Conservation (phyloP, 2,329 filamentous ascomycete species). For the Penicillium olsonii region DNA sequence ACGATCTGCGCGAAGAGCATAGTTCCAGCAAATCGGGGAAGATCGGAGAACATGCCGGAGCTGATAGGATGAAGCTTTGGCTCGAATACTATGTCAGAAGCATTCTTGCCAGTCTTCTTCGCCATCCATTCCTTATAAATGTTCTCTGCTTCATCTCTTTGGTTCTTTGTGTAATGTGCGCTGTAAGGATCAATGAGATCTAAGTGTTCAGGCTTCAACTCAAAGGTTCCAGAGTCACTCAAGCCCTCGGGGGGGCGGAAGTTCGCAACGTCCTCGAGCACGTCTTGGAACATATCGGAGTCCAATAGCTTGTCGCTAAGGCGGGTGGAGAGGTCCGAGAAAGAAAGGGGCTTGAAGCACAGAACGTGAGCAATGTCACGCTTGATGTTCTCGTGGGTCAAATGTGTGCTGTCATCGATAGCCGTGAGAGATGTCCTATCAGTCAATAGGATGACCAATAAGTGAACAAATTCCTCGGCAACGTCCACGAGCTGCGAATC, state of each 20-base stretch:
- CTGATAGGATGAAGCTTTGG: slow-evolving; percentile 76
- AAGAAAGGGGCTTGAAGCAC: slow-evolving; percentile 94
- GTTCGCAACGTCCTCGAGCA: slow-evolving; percentile 82
- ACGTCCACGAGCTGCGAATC: slow-evolving; percentile 87
- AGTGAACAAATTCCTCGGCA: slow-evolving; percentile 91
- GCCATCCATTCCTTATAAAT: slow-evolving; percentile 86
- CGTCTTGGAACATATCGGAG: slow-evolving; percentile 79
- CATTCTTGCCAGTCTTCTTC: slow-evolving; percentile 78
- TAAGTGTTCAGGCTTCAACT: slow-evolving; percentile 81
- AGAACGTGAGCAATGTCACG: slow-evolving; percentile 90
- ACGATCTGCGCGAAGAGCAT: slow-evolving; percentile 87
- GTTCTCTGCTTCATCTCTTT: slow-evolving; percentile 90
- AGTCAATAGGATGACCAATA: slow-evolving; percentile 86
- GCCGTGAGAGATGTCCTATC: slow-evolving; percentile 73
- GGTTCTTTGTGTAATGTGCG: slow-evolving; percentile 94
- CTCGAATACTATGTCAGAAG: slow-evolving; percentile 86
- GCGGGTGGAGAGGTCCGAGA: slow-evolving; percentile 84
- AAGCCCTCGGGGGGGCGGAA: slow-evolving; percentile 90
- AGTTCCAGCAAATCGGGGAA: slow-evolving; percentile 79
- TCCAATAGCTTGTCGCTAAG: slow-evolving; percentile 88
- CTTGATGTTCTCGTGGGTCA: slow-evolving; percentile 72
- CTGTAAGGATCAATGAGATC: slow-evolving; percentile 93
- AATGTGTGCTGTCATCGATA: slow-evolving; percentile 39
- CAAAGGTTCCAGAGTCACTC: slow-evolving; percentile 90
- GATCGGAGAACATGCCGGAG: slow-evolving; percentile 72